Evolutionary conservation across 2,329 filamentous ascomycete genomes (phyloP), one percentile per base, ranked within the genome.

Genomic region (Alternaria arbusti): DNA sequence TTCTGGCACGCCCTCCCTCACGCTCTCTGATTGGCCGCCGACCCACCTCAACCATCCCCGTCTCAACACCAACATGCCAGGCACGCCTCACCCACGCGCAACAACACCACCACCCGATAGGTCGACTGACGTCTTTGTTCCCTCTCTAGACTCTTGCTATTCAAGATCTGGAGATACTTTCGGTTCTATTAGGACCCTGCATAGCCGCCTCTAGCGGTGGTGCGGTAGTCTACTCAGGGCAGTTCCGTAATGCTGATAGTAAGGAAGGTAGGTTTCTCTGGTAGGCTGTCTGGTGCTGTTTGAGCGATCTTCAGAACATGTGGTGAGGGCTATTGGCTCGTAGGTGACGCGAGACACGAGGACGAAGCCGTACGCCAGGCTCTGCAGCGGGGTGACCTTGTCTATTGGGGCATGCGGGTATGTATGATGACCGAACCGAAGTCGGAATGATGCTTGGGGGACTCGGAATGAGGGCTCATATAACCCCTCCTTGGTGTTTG

Each of bases 291-390:
- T 32, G 54, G 55, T 60, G 66, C 72, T 63, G 64, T 65, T 58
- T 67, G 57, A 61, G 71, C 15, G 68, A 66, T 70, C 69, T 55
- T 56, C 65, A 54, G 61, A 60, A 57, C 77, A 78, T 79, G 77
- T 79, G 77, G 66, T 65, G 68, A 51, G 62, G 54, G 76, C 63
- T 45, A 79, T 79, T 79, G 77, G 77, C 66, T 77, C 57, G 28
- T 64, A 75, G 54, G 25, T 52, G 49, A 25, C 62, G 59, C 61
- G 28, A 59, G 57, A 46, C 55, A 45, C 32, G 45, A 69, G 46
- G 45, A 59, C 62, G 61, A 61, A 61, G 63, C 57, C 63, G 68
- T 67, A 63, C 62, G 62, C 66, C 66, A 63, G 65, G 66, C 36
- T 40, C n/a, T 9, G 36, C 36, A 40, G 68, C 67, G 65, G 62